Evolutionary conservation across 179 eudicot genomes (phyloP), one percentile per base, ranked within the genome.

Genomic region (Vitellaria paradoxa): DNA sequence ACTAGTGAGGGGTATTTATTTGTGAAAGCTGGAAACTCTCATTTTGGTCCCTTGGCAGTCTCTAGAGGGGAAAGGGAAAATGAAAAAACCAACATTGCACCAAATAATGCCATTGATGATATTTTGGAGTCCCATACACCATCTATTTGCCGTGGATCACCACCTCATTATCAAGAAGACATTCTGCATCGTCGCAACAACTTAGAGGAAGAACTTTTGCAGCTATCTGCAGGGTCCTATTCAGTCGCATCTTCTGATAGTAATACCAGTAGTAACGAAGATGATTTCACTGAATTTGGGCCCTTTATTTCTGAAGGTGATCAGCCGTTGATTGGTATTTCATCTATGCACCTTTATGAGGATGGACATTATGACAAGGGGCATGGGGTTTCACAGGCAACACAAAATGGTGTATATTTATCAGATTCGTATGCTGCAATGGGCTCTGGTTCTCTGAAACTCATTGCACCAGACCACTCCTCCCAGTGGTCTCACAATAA

Each of bases 141-240:
- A 49, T 83, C 89, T 70, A 79, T 76, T 67, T 68, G 55, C 77
- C 86, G 86, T 52, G 86, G 89, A 75, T 91, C 98, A 68, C 97
- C 99, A 73, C 98, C 99, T 77, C 93, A 90, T 61, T 96, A 89
- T 82, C 90, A 88, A 82, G 96, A 90, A 77, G 98, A 92, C 69
- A 90, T 96, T 80, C 86, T 96, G 75, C 88, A 87, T 77, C 97
- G 97, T 26, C 97, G 93, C 67, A 90, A 87, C 70, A 82, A 84
- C 81, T 78, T 93, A 80, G 97, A 91, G 83, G 98, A 96, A 85
- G 99, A 93, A 65, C 83, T 86, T 80, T 80, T 89, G 79, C 96
- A 93, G 82, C 81, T 89, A 57, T 93, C 99, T 64, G 97, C 86
- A 10, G 90, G 87, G 62, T 91, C 97, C 52, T 84, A 84, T 67